Evolutionary conservation across 2,329 filamentous ascomycete species (phyloP), one percentile per base, ranked within the genome.

Genomic region (Diaporthe citri): DNA sequence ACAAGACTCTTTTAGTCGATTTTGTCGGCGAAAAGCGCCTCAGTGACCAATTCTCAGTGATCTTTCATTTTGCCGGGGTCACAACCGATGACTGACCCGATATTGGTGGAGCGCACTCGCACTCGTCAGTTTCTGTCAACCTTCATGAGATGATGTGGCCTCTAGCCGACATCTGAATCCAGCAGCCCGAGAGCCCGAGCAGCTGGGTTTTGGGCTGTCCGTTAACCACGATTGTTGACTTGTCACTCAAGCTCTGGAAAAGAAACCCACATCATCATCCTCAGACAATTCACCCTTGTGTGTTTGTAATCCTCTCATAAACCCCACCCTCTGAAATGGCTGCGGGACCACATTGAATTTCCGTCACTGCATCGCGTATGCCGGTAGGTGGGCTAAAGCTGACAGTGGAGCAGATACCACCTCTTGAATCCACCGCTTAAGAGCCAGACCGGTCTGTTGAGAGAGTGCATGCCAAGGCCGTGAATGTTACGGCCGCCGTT

Each of bases 291-390:
- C 1, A 43, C 9, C 43, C 41, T 66, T 66, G 39, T n/a, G 17
- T 15, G 22, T 66, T 10, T 43, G 41, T n/a, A 36, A 39, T 51
- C 31, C 46, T 39, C 43, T 36, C 22, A 51, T 67, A 22, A 48
- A 2, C 25, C 31, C 62, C 20, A 22, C 28, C 31, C n/a, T 36
- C 31, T 48, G 41, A 31, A 31, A 1, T 64, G 13, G 28, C 28
- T 34, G 57, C 13, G 39, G 36, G 15, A 22, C 34, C 57, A 62
- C 13, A 20, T 22, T 43, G 41, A 46, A 31, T 48, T 34, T 39
- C 48, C 64, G 22, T 67, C 34, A 39, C 22, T 67, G 46, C 41
- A 41, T 13, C 46, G 64, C 64, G 31, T 10, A 52, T 67, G 64
- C 13, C 64, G 64, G 28, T 25, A 31, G 34, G 39, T 67, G 28